Evolutionary conservation across 2,329 filamentous ascomycete genomes (phyloP), one percentile per base, ranked within the genome.

Genomic region (Cladosporium sp.): DNA sequence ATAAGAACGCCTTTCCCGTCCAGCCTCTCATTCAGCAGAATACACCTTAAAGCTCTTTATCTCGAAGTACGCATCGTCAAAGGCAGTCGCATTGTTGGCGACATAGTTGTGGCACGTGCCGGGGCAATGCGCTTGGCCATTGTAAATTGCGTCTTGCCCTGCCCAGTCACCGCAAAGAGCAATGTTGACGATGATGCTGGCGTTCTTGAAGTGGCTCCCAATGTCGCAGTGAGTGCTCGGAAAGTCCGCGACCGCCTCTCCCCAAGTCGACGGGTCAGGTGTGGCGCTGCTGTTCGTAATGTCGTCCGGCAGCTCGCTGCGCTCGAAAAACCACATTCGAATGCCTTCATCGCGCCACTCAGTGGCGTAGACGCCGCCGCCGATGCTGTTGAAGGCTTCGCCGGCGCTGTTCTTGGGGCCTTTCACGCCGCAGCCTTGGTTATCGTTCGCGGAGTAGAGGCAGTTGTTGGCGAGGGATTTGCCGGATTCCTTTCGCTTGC

Each of bases 211-310:
- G 45, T 70, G 63, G 40, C 53, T 54, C 59, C 67, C 57, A 46
- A 71, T 67, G 35, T 69, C 58, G 52, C 70, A 72, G 40, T 60
- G 46, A 9, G 57, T 60, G n/a, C 61, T 65, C 52, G 61, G 83
- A 65, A 87, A 87, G 55, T 87, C 83, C 1, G 84, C 82, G 9
- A 80, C 59, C 0, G 84, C 80, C 3, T 69, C 72, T 11, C 82
- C 82, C 81, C 85, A 87, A 2, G 71, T 72, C 50, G 74, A 78
- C 0, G 84, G 81, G 59, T 86, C 75, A 0, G 84, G 85, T 6
- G 58, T 61, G 14, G 59, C 56, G 9, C 14, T 49, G 2, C 22
- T 19, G 46, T 33, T 41, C 14, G 46, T 4, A 56, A 86, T 76
- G 59, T 65, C 65, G 7, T 56, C 49, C 2, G 69, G 69, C 9